Evolutionary conservation across 495 filamentous ascomycete genomes (phyloP), one percentile per base, ranked within the genome.

Genomic region (Letharia columbiana): DNA sequence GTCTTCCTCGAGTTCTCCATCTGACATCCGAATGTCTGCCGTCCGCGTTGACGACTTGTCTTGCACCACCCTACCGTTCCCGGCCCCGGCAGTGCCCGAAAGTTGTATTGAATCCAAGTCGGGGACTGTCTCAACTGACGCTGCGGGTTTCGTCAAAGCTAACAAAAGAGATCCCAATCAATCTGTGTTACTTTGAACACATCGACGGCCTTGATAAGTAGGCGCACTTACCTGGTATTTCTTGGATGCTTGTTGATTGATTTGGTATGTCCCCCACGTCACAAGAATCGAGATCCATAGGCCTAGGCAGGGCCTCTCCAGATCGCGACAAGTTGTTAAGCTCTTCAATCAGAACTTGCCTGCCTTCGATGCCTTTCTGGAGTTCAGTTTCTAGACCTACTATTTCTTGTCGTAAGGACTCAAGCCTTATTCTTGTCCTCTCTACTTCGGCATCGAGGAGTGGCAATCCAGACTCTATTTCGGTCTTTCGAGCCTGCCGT

Each of bases 361-460:
- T 74, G 44, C 75, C 74, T 61, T 82, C 72, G 35, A 75, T 52
- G 28, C 75, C 77, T 69, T 76, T 80, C 47, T 83, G 79, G 12
- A 89, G 81, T 67, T 87, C 84, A 10, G 79, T 77, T 66, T 88
- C 76, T 11, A 91, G 76, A 35, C 76, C 79, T 50, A 78, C 80
- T 66, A 87, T 81, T 72, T 91, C 84, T 42, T 80, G 74, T 47
- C 78, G 78, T 59, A 88, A 68, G 44, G 80, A 73, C 61, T 80
- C 80, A 31, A 91, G 73, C 65, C 77, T 84, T 3, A 75, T 73
- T 68, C 75, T 75, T 17, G 73, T 72, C 45, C 70, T 75, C 64
- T 79, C 73, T 18, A 89, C 79, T 57, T 82, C 77, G 40, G 79
- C 79, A 67, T 86, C 83, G n/a, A 88, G 72, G 17, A 74, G 73